Evolutionary conservation across 768 basidiomycete genomes (phyloP).

Genomic region (Brasilioporus rufonigricans): DNA sequence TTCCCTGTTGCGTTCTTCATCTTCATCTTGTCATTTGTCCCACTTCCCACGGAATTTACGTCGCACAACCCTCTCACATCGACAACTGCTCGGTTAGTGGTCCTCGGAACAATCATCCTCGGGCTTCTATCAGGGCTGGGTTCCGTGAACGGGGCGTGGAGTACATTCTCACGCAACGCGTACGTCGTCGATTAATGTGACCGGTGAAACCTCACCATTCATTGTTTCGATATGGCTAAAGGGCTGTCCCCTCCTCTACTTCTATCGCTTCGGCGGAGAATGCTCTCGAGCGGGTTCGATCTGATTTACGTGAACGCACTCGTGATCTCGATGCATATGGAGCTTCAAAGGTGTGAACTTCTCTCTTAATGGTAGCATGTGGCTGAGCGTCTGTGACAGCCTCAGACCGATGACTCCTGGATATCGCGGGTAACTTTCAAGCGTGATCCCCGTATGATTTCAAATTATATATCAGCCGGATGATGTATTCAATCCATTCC

Average conservation of each 20-base stretch:
- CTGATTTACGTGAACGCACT: conserved; percentile 46
- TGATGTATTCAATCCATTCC: neutral
- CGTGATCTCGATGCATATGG: conserved; percentile 25
- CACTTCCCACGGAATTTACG: conserved; percentile 54
- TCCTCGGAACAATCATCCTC: conserved; percentile 76
- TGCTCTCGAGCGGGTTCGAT: conserved; percentile 56
- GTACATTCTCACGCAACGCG: conserved; percentile 21
- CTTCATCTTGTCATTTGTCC: conserved; percentile 61
- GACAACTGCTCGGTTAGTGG: conserved; percentile 61
- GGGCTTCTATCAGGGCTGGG: conserved; percentile 80
- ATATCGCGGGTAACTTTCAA: conserved; percentile 30
- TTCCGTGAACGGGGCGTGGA: conserved; percentile 67
- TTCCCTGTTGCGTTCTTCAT: conserved; percentile 56
- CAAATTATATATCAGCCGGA: neutral
- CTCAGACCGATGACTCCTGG: conserved; percentile 27
- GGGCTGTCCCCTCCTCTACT: conserved; percentile 22
- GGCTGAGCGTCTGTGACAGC: conserved; percentile 19
- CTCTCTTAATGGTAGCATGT: neutral
- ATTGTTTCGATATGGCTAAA: conserved; percentile 11
- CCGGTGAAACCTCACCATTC: conserved; percentile 2
- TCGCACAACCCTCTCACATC: conserved; percentile 44
- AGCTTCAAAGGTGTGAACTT: conserved; percentile 24
- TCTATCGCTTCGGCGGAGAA: conserved; percentile 52
- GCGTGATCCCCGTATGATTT: conserved; percentile 31
- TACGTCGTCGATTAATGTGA: conserved; percentile 23